These are phyloP conservation scores for Trichoderma asperelloides DNA, from an alignment of 495 filamentous ascomycete genomes.

Conservation along the genomic window DNA sequence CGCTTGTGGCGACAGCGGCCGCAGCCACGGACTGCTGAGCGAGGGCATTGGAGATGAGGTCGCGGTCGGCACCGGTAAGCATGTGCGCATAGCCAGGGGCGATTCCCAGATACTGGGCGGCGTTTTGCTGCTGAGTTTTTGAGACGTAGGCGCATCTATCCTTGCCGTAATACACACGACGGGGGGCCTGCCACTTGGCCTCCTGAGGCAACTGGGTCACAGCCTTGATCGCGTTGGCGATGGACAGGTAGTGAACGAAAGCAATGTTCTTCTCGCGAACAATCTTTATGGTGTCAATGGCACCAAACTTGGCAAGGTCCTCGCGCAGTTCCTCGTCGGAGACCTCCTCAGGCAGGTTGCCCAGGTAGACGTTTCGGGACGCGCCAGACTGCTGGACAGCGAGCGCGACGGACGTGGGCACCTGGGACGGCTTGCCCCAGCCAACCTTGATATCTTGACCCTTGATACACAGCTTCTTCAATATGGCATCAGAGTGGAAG, in stretches of 20 bases:
- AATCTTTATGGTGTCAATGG: conserved; percentile 95
- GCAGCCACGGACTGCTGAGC: conserved; percentile 97
- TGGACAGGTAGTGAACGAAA: conserved; percentile 95
- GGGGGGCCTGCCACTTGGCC: conserved; percentile 89
- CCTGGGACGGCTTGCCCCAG: conserved; percentile 98
- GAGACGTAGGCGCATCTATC: conserved; percentile 97
- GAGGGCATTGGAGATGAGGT: conserved; percentile 89
- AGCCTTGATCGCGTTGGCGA: conserved; percentile 98
- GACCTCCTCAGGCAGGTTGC: conserved; percentile 84
- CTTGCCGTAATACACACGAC: conserved; percentile 96
- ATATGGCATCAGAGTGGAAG: conserved; percentile 97
- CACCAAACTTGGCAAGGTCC: conserved; percentile 91
- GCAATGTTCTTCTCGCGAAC: conserved; percentile 97
- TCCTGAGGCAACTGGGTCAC: conserved; percentile 94
- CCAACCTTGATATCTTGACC: conserved; percentile 99
- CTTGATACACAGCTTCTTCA: conserved; percentile 97
- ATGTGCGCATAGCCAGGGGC: conserved; percentile 96
- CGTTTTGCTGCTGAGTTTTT: conserved; percentile 99
- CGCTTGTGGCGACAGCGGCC: conserved; percentile 90
- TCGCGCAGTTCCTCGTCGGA: conserved; percentile 88
- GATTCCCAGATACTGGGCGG: conserved; percentile 95
- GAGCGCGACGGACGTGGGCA: conserved; percentile 90
- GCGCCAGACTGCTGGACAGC: conserved; percentile 96
- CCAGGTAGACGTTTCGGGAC: conserved; percentile 96
- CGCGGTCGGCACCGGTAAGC: conserved; percentile 87